Evolutionary conservation across 257 asterid genomes (phyloP).

Genomic region (Plantago elongata): DNA sequence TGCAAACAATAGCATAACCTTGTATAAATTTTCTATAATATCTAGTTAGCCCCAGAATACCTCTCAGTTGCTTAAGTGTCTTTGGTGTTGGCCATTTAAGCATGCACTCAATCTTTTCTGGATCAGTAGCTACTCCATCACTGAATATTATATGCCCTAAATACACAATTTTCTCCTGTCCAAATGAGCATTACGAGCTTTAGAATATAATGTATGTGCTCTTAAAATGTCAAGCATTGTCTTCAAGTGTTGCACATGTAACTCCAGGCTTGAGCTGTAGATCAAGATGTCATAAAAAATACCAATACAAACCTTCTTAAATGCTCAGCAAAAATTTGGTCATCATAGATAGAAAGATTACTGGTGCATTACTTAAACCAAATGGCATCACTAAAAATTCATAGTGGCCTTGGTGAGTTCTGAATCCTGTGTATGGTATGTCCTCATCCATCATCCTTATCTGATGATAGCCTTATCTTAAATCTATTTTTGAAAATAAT

Average conservation of each 20-base stretch:
- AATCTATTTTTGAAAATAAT: neutral
- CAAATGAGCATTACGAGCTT: neutral
- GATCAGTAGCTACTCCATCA: neutral
- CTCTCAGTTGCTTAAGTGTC: neutral
- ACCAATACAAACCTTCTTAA: neutral
- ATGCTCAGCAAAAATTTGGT: neutral
- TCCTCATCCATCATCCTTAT: neutral
- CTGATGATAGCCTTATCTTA: neutral
- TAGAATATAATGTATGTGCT: neutral
- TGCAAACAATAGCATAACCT: neutral
- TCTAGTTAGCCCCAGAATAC: neutral
- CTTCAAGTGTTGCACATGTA: neutral
- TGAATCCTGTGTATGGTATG: neutral
- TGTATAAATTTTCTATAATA: neutral
- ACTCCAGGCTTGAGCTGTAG: neutral
- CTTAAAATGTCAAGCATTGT: neutral
- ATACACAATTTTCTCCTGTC: neutral
- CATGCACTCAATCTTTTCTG: neutral
- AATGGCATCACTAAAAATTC: neutral
- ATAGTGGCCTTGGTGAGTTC: neutral
- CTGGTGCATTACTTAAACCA: neutral
- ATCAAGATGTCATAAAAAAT: slow-evolving; percentile 5
- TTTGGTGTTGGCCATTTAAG: neutral
- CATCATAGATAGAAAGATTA: neutral
- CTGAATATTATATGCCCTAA: neutral